Evolutionary conservation across 2,329 filamentous ascomycete species (phyloP), one percentile per base, ranked within the genome.

Genomic region (Aspergillus alliaceus): DNA sequence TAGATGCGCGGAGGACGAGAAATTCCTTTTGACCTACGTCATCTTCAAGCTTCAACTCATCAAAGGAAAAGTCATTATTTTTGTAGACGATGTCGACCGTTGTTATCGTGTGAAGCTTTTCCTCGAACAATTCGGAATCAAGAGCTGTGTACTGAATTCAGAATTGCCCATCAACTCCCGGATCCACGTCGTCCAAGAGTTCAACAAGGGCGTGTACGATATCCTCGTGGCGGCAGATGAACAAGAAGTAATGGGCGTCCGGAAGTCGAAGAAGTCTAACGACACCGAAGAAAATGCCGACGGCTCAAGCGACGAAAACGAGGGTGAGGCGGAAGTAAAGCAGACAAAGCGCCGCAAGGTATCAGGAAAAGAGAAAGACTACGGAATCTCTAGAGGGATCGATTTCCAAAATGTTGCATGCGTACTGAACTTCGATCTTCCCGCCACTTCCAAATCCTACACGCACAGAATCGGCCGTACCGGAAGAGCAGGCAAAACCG

Each of bases 181-280:
- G 58, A 86, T 97, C 37, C 93, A 99, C 71, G 92, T 96, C 2
- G 93, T 99, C 2, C 90, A 98, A 67, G 92, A 98, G 73, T 99
- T 99, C 78, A 99, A 98, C 79, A 90, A 90, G 75, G 90, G 91
- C 53, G 87, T 98, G 6, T 99, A 99, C 81, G 93, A 99, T 67
- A 97, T 98, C 60, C 93, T 99, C 64, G 96, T 99, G 67, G 95
- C 95, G 1, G 93, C 91, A 0, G 95, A 99, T 66, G 93, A 96
- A 71, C 89, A 90, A 63, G 92, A 96, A 70, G 85, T 96, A 11
- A 74, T 96, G 11, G 91, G 90, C 12, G 83, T 67, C 3, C 57
- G 64, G 6, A 76, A 75, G 57, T 60, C 66, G 22, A 73, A 70
- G 59, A 75, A 72, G 57, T 53, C 64, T 2, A 53, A 65, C 42